phyloP scores from a whole-genome alignment of 2,329 filamentous ascomycete genomes.

The Venturia carpophila region DNA sequence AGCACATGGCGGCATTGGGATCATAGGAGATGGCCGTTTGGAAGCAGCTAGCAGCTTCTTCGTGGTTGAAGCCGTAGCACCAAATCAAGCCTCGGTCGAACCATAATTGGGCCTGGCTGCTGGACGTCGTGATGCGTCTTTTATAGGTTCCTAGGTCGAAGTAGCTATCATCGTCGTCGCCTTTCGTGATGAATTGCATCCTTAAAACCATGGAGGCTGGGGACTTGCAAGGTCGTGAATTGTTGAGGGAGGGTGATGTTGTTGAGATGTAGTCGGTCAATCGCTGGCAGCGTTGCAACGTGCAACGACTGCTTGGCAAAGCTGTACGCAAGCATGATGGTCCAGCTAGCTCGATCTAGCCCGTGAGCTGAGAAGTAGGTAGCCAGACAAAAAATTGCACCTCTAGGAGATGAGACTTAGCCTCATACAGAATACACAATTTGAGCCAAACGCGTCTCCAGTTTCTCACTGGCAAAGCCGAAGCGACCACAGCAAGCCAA shows the following conservation, averaged over 20 bases:
- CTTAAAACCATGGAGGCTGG: background rate
- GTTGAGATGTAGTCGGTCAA: too few species aligned
- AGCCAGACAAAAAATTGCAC: too few species aligned
- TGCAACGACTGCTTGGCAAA: too few species aligned
- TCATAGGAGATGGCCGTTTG: conserved; percentile 51
- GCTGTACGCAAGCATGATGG: too few species aligned
- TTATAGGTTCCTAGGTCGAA: conserved; percentile 53
- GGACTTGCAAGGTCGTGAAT: background rate
- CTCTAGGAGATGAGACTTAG: too few species aligned
- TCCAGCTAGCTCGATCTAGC: too few species aligned
- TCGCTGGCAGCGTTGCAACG: too few species aligned
- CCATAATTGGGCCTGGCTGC: conserved; percentile 52
- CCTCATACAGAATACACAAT: too few species aligned
- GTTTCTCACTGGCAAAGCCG: too few species aligned
- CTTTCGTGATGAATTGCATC: background rate
- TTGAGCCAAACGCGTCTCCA: too few species aligned
- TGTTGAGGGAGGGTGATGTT: background rate
- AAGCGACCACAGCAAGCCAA: too few species aligned
- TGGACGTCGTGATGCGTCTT: conserved; percentile 48
- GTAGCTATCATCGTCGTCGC: conserved; percentile 21
- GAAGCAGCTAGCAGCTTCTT: conserved; percentile 60
- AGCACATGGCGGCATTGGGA: conserved; percentile 45
- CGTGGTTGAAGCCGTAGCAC: conserved; percentile 70
- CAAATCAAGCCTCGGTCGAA: conserved; percentile 66
- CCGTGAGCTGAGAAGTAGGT: too few species aligned